Evolutionary conservation across 2,329 filamentous ascomycete genomes (phyloP).

Genomic region (Erysiphe pulchra): DNA sequence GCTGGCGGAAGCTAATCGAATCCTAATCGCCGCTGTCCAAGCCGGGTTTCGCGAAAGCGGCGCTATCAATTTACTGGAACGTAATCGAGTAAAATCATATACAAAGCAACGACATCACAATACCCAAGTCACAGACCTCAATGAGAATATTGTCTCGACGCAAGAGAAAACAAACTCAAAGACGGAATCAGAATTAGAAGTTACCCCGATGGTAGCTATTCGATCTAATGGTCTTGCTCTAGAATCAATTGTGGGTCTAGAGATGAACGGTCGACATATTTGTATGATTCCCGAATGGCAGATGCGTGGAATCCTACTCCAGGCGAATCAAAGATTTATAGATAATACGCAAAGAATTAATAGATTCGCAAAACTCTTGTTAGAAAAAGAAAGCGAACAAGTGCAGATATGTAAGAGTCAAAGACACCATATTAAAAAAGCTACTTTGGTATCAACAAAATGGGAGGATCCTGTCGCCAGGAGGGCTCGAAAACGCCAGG

Average conservation of each 20-base stretch:
- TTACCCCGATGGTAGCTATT: slow-evolving; percentile 56
- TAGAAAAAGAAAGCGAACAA: slow-evolving; percentile 2
- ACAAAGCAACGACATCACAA: not conserved
- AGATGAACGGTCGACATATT: slow-evolving; percentile 17
- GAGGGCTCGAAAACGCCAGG: slow-evolving; percentile 28
- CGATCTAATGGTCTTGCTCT: slow-evolving; percentile 61
- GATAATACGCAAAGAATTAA: slow-evolving; percentile 43
- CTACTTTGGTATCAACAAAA: slow-evolving; percentile 1
- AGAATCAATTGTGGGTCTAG: slow-evolving; percentile 51
- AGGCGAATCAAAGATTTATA: slow-evolving; percentile 50
- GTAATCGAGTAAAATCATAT: slow-evolving; percentile 8
- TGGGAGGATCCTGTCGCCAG: slow-evolving; percentile 30
- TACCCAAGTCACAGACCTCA: not conserved
- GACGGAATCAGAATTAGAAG: not conserved
- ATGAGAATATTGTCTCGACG: not conserved
- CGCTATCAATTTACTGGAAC: slow-evolving; percentile 35
- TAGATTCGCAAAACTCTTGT: slow-evolving; percentile 27
- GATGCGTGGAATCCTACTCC: slow-evolving; percentile 35
- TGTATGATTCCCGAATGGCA: slow-evolving; percentile 40
- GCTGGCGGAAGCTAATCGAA: slow-evolving; percentile 42
- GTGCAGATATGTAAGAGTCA: not conserved
- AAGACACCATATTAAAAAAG: not conserved
- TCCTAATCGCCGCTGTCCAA: slow-evolving; percentile 50
- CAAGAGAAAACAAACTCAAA: not conserved
- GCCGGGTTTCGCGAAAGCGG: slow-evolving; percentile 83